These are phyloP conservation scores for Eucalyptus polyanthemos DNA, from an alignment of 345 rosid species.

Conservation along the genomic window DNA sequence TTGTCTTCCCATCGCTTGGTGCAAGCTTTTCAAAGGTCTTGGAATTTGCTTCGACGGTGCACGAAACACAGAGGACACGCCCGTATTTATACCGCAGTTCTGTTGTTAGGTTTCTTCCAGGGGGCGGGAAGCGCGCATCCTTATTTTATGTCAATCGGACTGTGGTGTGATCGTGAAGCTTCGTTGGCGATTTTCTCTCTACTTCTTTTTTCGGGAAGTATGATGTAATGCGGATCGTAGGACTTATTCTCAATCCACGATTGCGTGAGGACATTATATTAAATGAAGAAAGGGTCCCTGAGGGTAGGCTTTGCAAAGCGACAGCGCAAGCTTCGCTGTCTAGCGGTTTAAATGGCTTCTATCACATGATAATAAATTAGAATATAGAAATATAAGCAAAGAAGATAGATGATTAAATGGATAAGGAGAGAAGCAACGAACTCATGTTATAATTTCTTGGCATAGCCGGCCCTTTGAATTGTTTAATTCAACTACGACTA, in stretches of 20 bases:
- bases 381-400: background rate
- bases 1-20: conserved; percentile 4
- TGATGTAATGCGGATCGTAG: background rate
- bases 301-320: background rate
- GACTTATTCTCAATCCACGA: background rate
- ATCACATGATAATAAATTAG: background rate
- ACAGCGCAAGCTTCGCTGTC: background rate
- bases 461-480: background rate
- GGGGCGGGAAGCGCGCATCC: background rate
- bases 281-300: background rate
- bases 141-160: background rate
- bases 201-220: background rate
- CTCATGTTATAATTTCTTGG: background rate
- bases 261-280: background rate
- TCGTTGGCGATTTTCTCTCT: background rate
- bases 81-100: background rate
- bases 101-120: background rate
- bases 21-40: background rate
- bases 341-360: background rate
- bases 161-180: background rate
- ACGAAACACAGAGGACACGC: background rate
- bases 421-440: background rate
- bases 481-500: background rate
- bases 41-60: background rate
- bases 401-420: background rate